Evolutionary conservation across 2,329 filamentous ascomycete species (phyloP).

Genomic region (Fonsecaea monophora): DNA sequence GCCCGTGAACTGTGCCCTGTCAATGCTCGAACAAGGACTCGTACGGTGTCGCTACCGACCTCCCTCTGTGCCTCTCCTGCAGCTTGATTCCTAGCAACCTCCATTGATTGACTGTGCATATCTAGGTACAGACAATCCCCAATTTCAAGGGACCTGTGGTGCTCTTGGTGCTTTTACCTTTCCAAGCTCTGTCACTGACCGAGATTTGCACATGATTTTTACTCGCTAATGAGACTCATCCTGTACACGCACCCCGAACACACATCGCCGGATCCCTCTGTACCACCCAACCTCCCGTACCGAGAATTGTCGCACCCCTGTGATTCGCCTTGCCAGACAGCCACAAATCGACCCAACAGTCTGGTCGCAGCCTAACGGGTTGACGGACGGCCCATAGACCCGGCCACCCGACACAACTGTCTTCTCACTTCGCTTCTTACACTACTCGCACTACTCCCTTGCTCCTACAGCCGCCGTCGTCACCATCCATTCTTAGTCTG

Average conservation of each 20-base stretch:
- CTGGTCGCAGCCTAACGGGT: conserved; percentile 16
- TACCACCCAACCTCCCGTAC: not conserved
- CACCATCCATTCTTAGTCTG: not conserved
- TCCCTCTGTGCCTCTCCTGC: not conserved
- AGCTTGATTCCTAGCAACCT: not conserved
- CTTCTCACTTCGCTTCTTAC: conserved; percentile 6
- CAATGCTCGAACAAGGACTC: no score
- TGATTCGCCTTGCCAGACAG: not conserved
- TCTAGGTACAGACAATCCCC: no score
- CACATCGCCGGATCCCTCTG: not conserved
- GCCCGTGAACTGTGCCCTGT: not conserved
- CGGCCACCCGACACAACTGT: conserved; percentile 15
- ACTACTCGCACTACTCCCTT: not conserved
- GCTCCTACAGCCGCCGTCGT: not conserved
- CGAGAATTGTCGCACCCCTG: not conserved
- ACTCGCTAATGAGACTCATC: not conserved
- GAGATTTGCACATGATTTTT: not conserved
- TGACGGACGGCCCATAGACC: conserved; percentile 12
- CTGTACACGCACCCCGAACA: not conserved
- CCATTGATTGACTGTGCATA: not conserved
- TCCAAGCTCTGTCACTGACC: not conserved
- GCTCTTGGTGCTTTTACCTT: not conserved
- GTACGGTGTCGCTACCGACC: not conserved
- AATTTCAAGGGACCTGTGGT: not conserved
- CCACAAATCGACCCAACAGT: conserved; percentile 14